Evolutionary conservation across 805 yeast species (phyloP).

Genomic region (Jamesozyma hellenica): DNA sequence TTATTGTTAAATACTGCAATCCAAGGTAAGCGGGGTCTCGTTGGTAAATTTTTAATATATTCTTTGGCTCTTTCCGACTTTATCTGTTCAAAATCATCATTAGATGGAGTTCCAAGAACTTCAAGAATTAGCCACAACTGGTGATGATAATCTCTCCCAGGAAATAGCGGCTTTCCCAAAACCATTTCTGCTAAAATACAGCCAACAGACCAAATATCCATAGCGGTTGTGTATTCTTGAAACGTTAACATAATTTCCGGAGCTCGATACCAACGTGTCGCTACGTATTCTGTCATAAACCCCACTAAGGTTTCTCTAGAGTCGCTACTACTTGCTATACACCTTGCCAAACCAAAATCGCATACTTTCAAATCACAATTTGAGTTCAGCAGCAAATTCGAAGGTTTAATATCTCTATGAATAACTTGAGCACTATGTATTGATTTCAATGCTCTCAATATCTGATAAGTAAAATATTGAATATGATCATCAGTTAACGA

Average conservation of each 20-base stretch:
- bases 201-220: slow-evolving; percentile 75
- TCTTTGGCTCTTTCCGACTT: slow-evolving; percentile 69
- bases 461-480: slow-evolving; percentile 61
- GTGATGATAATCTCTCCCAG: slow-evolving; percentile 65
- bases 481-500: slow-evolving; percentile 54
- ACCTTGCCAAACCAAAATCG: slow-evolving; percentile 68
- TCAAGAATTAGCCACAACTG: slow-evolving; percentile 59
- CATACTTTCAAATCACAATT: slow-evolving; percentile 70
- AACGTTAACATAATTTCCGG: slow-evolving; percentile 73
- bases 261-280: slow-evolving; percentile 78
- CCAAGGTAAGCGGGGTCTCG: slow-evolving; percentile 44
- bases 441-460: slow-evolving; percentile 57
- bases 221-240: slow-evolving; percentile 64
- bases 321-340: slow-evolving; percentile 32
- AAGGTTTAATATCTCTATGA: slow-evolving; percentile 71
- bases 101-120: slow-evolving; percentile 61
- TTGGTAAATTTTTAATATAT: slow-evolving; percentile 59
- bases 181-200: slow-evolving; percentile 68
- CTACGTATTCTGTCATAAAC: slow-evolving; percentile 69
- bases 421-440: slow-evolving; percentile 66
- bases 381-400: slow-evolving; percentile 55
- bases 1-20: slow-evolving; percentile 23
- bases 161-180: slow-evolving; percentile 53
- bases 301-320: slow-evolving; percentile 41
- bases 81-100: slow-evolving; percentile 64